Conservation (phyloP, 1,284 basidiomycete genomes). For the Bjerkandera adusta region DNA sequence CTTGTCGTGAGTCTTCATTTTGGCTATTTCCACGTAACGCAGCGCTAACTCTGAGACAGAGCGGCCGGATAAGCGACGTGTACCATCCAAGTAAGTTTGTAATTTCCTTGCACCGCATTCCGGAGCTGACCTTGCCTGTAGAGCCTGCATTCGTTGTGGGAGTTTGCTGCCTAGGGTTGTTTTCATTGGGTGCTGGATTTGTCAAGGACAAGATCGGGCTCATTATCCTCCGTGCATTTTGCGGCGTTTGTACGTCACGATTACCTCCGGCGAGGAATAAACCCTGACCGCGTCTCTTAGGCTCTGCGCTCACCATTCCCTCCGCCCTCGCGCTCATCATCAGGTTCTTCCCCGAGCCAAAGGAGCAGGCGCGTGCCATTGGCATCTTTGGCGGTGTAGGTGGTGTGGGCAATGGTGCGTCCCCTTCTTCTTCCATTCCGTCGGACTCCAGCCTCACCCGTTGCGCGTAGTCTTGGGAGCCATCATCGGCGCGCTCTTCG, state of each 20-base stretch:
- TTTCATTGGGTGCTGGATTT: neutral
- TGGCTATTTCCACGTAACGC: too few species aligned
- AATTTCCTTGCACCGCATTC: neutral
- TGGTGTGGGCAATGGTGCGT: conserved; percentile 35
- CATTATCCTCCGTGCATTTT: neutral
- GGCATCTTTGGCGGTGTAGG: conserved; percentile 32
- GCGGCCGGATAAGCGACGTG: conserved; percentile 2
- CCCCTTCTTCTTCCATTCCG: neutral
- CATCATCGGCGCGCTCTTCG: conserved; percentile 32
- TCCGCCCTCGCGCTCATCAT: conserved; percentile 38
- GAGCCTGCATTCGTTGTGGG: neutral
- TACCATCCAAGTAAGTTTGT: conserved; percentile 2
- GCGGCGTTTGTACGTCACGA: neutral
- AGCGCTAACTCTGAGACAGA: too few species aligned
- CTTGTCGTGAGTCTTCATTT: conserved; percentile 25
- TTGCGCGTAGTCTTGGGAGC: conserved; percentile 27
- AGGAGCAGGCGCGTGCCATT: conserved; percentile 34
- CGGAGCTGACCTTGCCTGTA: neutral
- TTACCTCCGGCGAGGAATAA: neutral
- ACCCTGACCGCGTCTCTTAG: conserved; percentile 10
- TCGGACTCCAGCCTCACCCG: neutral
- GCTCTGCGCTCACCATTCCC: conserved; percentile 33
- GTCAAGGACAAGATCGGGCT: neutral
- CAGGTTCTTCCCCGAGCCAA: conserved; percentile 34
- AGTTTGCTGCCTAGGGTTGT: neutral